Percentiles rank a stretch among this genome's conserved stretches.
Evolutionary conservation across 768 basidiomycete species (phyloP).

Genomic region (Coprinopsis strossmayeri): DNA sequence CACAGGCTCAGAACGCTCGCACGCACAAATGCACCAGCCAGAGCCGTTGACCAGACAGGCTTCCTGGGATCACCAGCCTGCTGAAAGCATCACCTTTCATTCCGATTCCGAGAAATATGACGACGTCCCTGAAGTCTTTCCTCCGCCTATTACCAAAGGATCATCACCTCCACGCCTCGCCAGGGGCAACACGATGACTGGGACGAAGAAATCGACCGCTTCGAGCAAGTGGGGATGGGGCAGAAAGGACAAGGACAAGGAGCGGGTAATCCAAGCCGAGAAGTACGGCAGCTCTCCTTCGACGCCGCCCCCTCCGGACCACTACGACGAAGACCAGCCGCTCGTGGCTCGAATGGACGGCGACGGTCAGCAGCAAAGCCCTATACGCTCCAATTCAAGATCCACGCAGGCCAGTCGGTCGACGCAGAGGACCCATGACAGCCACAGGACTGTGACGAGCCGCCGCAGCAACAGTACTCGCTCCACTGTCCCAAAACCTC

Average conservation of each 20-base stretch:
- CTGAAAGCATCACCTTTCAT: constrained; percentile 49
- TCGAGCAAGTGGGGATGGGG: constrained; percentile 63
- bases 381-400: constrained; percentile 19
- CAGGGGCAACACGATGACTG: constrained; percentile 48
- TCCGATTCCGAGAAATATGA: constrained; percentile 61
- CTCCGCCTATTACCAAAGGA: constrained; percentile 25
- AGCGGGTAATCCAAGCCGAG: constrained; percentile 10
- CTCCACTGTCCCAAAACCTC: constrained; percentile 29
- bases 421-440: constrained; percentile 22
- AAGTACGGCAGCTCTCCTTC: not conserved
- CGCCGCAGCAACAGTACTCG: constrained; percentile 21
- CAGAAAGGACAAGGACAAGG: constrained; percentile 41
- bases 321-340: not conserved
- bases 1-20: constrained; percentile 23
- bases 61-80: constrained; percentile 22
- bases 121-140: constrained; percentile 29
- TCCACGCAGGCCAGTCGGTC: constrained; percentile 29
- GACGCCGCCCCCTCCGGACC: not conserved
- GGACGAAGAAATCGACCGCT: constrained; percentile 46
- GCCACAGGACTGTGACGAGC: constrained; percentile 25
- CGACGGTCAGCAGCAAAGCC: constrained; percentile 22
- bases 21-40: constrained; percentile 1
- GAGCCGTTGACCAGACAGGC: constrained; percentile 14
- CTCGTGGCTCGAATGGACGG: not conserved
- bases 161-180: constrained; percentile 31